Percentiles rank a stretch among this genome's conserved stretches.
phyloP scores from a whole-genome alignment of 805 yeast species.

The Groenewaldozyma salmanticensis region DNA sequence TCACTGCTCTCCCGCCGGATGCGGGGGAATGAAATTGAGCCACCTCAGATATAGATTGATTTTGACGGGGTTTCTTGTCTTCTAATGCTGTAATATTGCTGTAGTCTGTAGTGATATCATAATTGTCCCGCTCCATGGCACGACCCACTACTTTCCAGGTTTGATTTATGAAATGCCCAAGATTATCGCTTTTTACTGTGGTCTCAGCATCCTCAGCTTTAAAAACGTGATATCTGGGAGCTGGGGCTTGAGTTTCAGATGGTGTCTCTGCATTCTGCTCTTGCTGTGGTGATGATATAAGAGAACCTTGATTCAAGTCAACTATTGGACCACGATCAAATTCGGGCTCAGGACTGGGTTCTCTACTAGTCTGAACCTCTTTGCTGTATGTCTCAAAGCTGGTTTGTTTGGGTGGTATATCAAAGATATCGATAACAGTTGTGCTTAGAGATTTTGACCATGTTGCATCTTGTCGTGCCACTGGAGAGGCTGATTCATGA shows the following conservation, averaged over 20 bases:
- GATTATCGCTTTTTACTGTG: not conserved
- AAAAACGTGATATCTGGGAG: too few relatives aligned
- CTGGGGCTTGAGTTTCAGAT: too few relatives aligned
- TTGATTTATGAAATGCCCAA: slow-evolving; percentile 18
- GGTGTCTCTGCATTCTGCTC: not conserved
- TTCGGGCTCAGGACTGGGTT: slow-evolving; percentile 7
- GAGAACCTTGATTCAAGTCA: too few relatives aligned
- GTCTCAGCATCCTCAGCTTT: not conserved
- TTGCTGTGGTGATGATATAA: not conserved
- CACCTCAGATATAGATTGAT: slow-evolving; percentile 8
- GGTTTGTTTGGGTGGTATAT: slow-evolving; percentile 2
- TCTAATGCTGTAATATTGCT: slow-evolving; percentile 4
- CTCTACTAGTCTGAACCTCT: slow-evolving; percentile 22
- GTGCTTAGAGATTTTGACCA: not conserved
- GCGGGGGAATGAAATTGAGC: slow-evolving; percentile 15
- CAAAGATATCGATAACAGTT: slow-evolving; percentile 6
- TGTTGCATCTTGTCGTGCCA: too few relatives aligned
- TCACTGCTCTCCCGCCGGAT: slow-evolving; percentile 23
- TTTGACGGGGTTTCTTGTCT: slow-evolving; percentile 5
- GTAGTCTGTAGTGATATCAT: slow-evolving; percentile 26
- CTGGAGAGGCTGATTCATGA: too few relatives aligned
- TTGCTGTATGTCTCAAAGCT: slow-evolving; percentile 19
- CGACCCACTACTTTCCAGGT: slow-evolving; percentile 26
- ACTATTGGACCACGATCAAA: not conserved
- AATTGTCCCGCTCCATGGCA: slow-evolving; percentile 18